Conservation (phyloP, 495 filamentous ascomycete species). For the Penicillium cataractarum region DNA sequence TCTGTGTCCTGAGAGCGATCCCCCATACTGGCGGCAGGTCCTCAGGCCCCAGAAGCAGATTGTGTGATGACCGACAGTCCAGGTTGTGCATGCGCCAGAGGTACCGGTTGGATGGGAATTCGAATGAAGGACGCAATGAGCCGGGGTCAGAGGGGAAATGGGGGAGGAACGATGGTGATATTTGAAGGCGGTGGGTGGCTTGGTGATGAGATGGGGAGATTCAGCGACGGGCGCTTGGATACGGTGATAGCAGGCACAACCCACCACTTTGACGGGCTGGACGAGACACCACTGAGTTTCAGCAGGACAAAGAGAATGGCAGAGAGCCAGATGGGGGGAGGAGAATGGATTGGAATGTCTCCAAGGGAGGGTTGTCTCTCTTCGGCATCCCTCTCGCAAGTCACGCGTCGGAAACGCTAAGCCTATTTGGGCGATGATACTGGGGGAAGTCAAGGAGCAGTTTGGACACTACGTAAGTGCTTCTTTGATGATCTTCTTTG, state of each 20-base stretch:
- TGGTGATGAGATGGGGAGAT: conserved; percentile 10
- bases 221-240: conserved; percentile 13
- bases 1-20: conserved; percentile 27
- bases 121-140: neutral
- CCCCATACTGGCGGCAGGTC: conserved; percentile 26
- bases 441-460: neutral
- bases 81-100: conserved; percentile 19
- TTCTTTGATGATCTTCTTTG: neutral
- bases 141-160: neutral
- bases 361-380: conserved; percentile 34
- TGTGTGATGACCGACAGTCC: conserved; percentile 13
- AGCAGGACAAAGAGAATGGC: conserved; percentile 30
- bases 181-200: conserved; percentile 2
- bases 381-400: conserved; percentile 29
- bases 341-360: conserved; percentile 23
- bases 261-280: conserved; percentile 4
- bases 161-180: neutral
- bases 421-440: conserved; percentile 24
- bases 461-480: neutral
- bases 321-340: conserved; percentile 20
- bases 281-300: conserved; percentile 8
- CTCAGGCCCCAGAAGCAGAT: conserved; percentile 20
- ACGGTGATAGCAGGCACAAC: conserved; percentile 1
- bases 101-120: neutral
- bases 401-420: conserved; percentile 53